Conservation (phyloP, 192 early-diverging fungal genomes). For the Phlyctochytrium planicorne region DNA sequence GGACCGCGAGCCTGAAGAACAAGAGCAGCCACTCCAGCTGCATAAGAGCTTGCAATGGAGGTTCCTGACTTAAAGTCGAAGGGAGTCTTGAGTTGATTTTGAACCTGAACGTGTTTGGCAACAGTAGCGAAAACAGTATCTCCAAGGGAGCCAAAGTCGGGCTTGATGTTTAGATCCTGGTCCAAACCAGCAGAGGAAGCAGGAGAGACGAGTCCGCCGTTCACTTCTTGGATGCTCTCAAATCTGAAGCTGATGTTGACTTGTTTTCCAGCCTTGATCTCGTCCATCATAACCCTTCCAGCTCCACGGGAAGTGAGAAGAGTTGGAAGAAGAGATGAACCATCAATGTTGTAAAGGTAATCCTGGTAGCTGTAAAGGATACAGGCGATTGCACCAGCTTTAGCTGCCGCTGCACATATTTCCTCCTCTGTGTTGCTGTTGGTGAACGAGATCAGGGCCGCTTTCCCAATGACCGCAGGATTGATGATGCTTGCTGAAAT, state of each 20-base stretch:
- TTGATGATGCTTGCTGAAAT: neutral
- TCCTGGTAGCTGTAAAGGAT: conserved; percentile 13
- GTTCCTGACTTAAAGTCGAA: conserved; percentile 54
- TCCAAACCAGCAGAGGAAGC: conserved; percentile 78
- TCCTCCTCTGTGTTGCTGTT: neutral
- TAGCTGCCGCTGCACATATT: conserved; percentile 1
- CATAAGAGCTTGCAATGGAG: conserved; percentile 64
- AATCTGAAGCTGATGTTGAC: conserved; percentile 46
- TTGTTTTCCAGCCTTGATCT: conserved; percentile 26
- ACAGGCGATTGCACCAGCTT: conserved; percentile 8
- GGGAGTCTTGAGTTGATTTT: too few species aligned
- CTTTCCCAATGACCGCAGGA: neutral
- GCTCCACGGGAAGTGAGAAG: conserved; percentile 10
- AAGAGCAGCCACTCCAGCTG: conserved; percentile 50
- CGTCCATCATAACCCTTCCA: conserved; percentile 19
- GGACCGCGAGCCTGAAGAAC: conserved; percentile 22
- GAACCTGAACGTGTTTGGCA: neutral
- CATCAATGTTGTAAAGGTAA: neutral
- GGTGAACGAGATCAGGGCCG: conserved; percentile 12
- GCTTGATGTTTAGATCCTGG: conserved; percentile 64
- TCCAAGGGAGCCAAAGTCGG: conserved; percentile 43
- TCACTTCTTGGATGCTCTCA: conserved; percentile 39
- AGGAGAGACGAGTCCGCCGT: conserved; percentile 63
- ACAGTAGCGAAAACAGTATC: neutral
- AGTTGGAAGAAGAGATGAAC: conserved; percentile 12